Percentiles rank a stretch among this genome's conserved stretches.
Evolutionary conservation across 2,329 filamentous ascomycete species (phyloP).

Genomic region (Penicillium verrucosum): DNA sequence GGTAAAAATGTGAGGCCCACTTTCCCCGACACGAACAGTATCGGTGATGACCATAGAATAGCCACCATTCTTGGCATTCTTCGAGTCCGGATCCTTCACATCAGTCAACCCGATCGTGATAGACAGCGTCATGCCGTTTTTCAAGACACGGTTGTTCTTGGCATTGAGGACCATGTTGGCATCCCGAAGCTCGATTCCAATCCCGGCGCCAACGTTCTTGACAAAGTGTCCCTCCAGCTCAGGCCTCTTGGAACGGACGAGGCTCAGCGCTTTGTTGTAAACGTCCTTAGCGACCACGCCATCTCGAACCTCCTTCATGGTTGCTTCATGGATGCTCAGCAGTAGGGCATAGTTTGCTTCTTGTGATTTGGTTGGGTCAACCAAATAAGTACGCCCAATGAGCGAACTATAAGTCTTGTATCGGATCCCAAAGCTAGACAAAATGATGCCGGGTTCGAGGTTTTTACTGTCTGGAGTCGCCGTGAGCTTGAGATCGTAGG

Average conservation of each 20-base stretch:
- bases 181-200: conserved; percentile 90
- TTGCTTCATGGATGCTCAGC: conserved; percentile 76
- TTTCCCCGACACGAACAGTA: conserved; percentile 79
- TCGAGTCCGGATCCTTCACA: conserved; percentile 78
- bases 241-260: conserved; percentile 86
- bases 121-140: conserved; percentile 95
- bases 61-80: conserved; percentile 82
- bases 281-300: conserved; percentile 84
- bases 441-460: conserved; percentile 87
- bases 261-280: conserved; percentile 77
- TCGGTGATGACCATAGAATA: conserved; percentile 92
- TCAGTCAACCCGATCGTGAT: conserved; percentile 88
- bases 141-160: conserved; percentile 78
- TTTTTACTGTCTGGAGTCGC: conserved; percentile 76
- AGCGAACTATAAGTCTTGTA: conserved; percentile 96
- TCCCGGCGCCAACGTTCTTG: conserved; percentile 86
- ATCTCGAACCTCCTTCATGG: conserved; percentile 86
- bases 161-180: conserved; percentile 76
- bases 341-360: conserved; percentile 92
- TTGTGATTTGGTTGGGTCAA: conserved; percentile 94
- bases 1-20: conserved; percentile 75
- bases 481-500: conserved; percentile 83
- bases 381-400: conserved; percentile 89
- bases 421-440: conserved; percentile 84
- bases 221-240: conserved; percentile 93